Evolutionary conservation across 164 flowering plant species (phyloP).

Genomic region (Tinospora cordifolia): DNA sequence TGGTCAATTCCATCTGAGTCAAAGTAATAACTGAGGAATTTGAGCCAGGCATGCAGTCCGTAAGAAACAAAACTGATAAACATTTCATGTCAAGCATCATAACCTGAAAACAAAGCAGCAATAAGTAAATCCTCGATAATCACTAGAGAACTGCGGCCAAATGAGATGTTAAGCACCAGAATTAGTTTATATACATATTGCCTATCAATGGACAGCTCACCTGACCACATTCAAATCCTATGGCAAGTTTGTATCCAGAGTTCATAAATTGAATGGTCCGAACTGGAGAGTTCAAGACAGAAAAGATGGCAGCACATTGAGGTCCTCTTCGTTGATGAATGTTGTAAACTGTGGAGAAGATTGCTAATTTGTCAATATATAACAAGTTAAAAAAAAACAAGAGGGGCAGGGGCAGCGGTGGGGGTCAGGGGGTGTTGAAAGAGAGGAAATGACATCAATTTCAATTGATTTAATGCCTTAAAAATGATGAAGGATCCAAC

Average conservation of each 20-base stretch:
- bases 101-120: conserved; percentile 41
- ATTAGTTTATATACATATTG: not conserved
- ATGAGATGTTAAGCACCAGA: not conserved
- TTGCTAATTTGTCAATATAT: not conserved
- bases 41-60: conserved; percentile 31
- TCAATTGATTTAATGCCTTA: not conserved
- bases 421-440: no score
- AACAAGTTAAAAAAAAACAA: not conserved
- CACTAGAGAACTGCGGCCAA: not conserved
- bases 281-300: conserved; percentile 53
- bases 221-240: conserved; percentile 68
- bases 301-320: conserved; percentile 47
- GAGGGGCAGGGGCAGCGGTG: no score
- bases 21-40: conserved; percentile 47
- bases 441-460: not conserved
- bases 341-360: conserved; percentile 38
- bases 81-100: conserved; percentile 53
- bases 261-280: conserved; percentile 34
- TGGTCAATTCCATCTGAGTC: conserved; percentile 21
- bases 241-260: conserved; percentile 59
- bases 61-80: conserved; percentile 42
- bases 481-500: not conserved
- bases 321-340: conserved; percentile 33
- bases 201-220: conserved; percentile 31
- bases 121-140: not conserved